Base-by-base conservation (phyloP, 805 yeast species). In the Myxozyma nipponensis region DNA sequence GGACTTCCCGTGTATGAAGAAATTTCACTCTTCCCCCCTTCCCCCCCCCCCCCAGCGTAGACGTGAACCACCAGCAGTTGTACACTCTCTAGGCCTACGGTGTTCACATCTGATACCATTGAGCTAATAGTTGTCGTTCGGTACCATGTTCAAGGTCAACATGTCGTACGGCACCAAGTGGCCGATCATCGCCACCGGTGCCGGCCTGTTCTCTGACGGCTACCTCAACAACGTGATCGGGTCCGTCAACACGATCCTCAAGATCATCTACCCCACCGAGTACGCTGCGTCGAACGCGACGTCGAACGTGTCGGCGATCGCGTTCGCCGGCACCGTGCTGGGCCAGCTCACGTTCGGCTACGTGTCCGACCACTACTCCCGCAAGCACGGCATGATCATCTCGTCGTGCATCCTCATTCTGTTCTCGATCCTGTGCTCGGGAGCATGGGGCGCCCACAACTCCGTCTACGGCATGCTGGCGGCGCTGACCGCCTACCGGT, bases 161-260 rank as follows among this genome's bases (percentile, higher is more conserved):
- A 35, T 17, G 15, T 17, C 15, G 25, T 10, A 18, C 37, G 49
- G 49, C 17, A 49, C 45, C 21, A 40, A 47, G 15, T 77, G 88
- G 84, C 82, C 93, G 4, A 81, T 86, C 44, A 73, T 84, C 56
- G 82, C 87, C 10, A 82, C 95, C 0, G 97, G 97, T 56, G 93
- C 96, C 0, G 97, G 96, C 47, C 74, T 90, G 41, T 89, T 90
- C 69, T 83, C 95, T 34, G 98, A 91, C 69, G 97, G 97, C 47
- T 90, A 89, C 66, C 84, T 87, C 54, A 89, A 89, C 67, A 87
- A 86, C 69, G 58, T 93, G 46, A 84, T 87, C 50, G 78, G 86
- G 52, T 77, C 93, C 7, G 95, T 84, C 17, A 75, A 83, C 32
- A 80, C 90, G 17, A 82, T 90, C 71, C 73, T 90, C 56, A 66